phyloP scores from a whole-genome alignment of 2,329 filamentous ascomycete species.

The Ascochyta rabiei region DNA sequence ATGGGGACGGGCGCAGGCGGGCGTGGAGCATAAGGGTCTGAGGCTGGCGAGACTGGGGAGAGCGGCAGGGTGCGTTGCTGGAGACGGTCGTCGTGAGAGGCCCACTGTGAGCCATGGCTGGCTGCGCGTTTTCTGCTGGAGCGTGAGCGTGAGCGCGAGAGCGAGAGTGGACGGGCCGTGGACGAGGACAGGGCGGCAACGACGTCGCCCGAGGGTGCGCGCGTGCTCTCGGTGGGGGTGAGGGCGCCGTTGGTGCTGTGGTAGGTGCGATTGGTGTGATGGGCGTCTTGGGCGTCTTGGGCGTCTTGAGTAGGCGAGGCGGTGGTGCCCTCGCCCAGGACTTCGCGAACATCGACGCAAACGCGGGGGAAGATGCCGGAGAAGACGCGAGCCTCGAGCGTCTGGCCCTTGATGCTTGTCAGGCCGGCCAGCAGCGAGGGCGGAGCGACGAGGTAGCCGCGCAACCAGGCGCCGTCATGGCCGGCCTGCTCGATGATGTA shows the following conservation, averaged over 20 bases:
- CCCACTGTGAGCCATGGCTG: slow-evolving; percentile 47
- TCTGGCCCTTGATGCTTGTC: slow-evolving; percentile 89
- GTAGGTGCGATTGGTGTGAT: too few species aligned
- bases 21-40: slow-evolving; percentile 71
- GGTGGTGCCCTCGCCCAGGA: slow-evolving; percentile 67
- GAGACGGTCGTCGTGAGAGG: slow-evolving; percentile 48
- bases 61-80: slow-evolving; percentile 47
- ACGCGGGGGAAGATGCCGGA: slow-evolving; percentile 96
- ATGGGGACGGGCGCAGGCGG: slow-evolving; percentile 94
- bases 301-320: too few species aligned
- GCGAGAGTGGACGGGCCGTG: slow-evolving; percentile 27
- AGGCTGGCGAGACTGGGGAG: slow-evolving; percentile 49
- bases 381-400: slow-evolving; percentile 93
- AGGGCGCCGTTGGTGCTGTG: slow-evolving; percentile 44
- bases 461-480: slow-evolving; percentile 83
- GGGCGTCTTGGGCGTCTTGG: too few species aligned
- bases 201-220: slow-evolving; percentile 37
- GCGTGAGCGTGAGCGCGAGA: slow-evolving; percentile 26
- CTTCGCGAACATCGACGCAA: slow-evolving; percentile 93
- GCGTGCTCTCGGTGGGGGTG: slow-evolving; percentile 47
- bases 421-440: slow-evolving; percentile 90
- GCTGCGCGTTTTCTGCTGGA: slow-evolving; percentile 43
- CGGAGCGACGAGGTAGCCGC: slow-evolving; percentile 92
- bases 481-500: slow-evolving; percentile 98
- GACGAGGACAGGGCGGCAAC: slow-evolving; percentile 33